Conservation (phyloP, 257 asterid species). For the Plantago elongata region DNA sequence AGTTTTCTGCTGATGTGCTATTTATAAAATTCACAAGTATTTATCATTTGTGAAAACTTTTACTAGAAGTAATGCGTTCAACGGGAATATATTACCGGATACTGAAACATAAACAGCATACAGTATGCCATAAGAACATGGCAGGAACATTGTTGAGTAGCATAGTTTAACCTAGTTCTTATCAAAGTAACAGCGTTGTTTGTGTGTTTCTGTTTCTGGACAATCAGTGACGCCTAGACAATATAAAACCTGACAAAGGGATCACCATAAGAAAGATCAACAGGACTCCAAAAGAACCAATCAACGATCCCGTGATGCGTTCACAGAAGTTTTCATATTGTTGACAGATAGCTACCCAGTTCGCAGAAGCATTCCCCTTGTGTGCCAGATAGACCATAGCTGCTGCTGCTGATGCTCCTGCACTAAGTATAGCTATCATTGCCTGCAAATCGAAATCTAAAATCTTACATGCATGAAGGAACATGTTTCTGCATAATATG, state of each 20-base stretch:
- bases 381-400: slow-evolving; percentile 78
- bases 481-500: too few species aligned
- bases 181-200: too few species aligned
- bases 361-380: slow-evolving; percentile 67
- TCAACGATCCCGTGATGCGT: slow-evolving; percentile 52
- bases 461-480: background rate
- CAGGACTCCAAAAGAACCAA: slow-evolving; percentile 63
- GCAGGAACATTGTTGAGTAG: too few species aligned
- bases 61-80: too few species aligned
- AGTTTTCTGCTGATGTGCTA: too few species aligned
- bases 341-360: slow-evolving; percentile 68
- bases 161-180: too few species aligned
- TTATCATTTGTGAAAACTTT: too few species aligned
- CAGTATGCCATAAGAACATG: too few species aligned
- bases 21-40: too few species aligned
- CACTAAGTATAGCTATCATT: slow-evolving; percentile 47
- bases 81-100: too few species aligned
- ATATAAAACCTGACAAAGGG: slow-evolving; percentile 43
- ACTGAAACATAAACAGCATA: too few species aligned
- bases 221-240: slow-evolving; percentile 34
- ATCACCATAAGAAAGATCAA: slow-evolving; percentile 37
- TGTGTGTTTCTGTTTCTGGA: too few species aligned
- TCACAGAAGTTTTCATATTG: slow-evolving; percentile 60
- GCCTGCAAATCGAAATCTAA: slow-evolving; percentile 26
- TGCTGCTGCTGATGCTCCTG: slow-evolving; percentile 77